Conservation (phyloP, 192 early-diverging fungal genomes). For the Phycomyces nitens region DNA sequence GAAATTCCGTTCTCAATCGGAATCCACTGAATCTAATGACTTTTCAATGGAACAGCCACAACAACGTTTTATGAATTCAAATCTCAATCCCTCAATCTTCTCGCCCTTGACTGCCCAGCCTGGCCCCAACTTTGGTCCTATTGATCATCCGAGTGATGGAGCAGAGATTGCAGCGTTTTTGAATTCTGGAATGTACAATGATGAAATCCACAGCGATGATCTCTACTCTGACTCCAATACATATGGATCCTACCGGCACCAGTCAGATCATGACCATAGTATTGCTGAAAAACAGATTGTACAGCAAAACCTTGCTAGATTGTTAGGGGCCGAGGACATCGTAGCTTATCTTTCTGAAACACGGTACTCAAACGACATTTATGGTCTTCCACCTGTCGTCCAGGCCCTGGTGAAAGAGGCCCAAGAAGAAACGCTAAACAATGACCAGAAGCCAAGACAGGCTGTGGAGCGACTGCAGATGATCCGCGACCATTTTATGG, state of each 20-base stretch:
- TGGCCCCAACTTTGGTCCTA: not conserved
- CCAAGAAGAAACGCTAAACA: slow-evolving; percentile 7
- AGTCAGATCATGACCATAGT: slow-evolving; percentile 9
- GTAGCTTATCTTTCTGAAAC: slow-evolving; percentile 30
- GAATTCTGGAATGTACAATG: slow-evolving; percentile 16
- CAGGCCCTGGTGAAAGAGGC: slow-evolving; percentile 32
- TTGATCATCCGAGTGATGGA: slow-evolving; percentile 12
- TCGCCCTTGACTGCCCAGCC: not conserved
- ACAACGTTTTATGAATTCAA: too few species aligned
- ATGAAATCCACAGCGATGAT: slow-evolving; percentile 24
- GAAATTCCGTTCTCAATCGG: not conserved
- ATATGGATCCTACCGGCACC: slow-evolving; percentile 10
- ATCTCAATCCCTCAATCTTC: too few species aligned
- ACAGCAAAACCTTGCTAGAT: not conserved
- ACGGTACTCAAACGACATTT: slow-evolving; percentile 38
- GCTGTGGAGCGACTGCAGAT: slow-evolving; percentile 34
- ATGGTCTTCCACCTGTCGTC: slow-evolving; percentile 28
- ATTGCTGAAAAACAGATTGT: slow-evolving; percentile 1
- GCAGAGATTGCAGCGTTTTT: slow-evolving; percentile 23
- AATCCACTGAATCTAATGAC: not conserved
- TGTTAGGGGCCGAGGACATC: slow-evolving; percentile 38
- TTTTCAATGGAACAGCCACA: too few species aligned
- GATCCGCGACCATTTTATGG: slow-evolving; percentile 35
- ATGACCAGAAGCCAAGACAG: not conserved
- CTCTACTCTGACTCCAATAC: slow-evolving; percentile 2